Evolutionary conservation across 2,329 filamentous ascomycete species (phyloP), one percentile per base, ranked within the genome.

Genomic region (Leptographium lundbergii): DNA sequence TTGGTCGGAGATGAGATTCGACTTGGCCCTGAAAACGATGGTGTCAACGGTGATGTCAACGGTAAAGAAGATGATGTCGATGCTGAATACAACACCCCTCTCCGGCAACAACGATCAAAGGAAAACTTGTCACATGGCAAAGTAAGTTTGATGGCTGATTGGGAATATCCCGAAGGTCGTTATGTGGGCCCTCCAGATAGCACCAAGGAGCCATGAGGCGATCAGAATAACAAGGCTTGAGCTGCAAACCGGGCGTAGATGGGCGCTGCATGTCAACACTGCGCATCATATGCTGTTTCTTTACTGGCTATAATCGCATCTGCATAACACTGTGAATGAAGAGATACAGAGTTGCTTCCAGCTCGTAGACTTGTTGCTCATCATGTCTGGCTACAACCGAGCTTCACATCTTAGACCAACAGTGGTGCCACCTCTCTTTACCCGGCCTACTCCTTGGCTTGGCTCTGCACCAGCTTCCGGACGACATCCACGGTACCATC

Each of bases 401-500:
- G 51, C 19, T 14, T 34, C 17, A 19, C 29, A 36, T 22, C 24
- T 17, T 4, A 54, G 2, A 53, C 27, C 7, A 10, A 11, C 4
- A 1, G 5, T 13, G 25, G 22, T 9, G n/a, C 24, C 11, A 25
- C n/a, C 17, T 45, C 9, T 17, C 17, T 34, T 2, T 54, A n/a
- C 50, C 24, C 2, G 11, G 27, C 24, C 32, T 55, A 50, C 7
- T 54, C 39, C 51, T 54, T 52, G 32, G 50, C 36, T 42, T 32
- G 52, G 50, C 19, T 22, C 47, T 63, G 77, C 32, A 91, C 82
- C 50, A 96, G 72, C 68, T 82, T 82, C 76, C 85, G 84, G 25
- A 94, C 90, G 27, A 84, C 84, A 19, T 88, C 83, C 32, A 92
- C 80, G 6, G 92, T 96, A 11, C 80, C 85, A 61, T 83, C 84